Evolutionary conservation across 1,284 basidiomycete species (phyloP).

Genomic region (Irpex sp.): DNA sequence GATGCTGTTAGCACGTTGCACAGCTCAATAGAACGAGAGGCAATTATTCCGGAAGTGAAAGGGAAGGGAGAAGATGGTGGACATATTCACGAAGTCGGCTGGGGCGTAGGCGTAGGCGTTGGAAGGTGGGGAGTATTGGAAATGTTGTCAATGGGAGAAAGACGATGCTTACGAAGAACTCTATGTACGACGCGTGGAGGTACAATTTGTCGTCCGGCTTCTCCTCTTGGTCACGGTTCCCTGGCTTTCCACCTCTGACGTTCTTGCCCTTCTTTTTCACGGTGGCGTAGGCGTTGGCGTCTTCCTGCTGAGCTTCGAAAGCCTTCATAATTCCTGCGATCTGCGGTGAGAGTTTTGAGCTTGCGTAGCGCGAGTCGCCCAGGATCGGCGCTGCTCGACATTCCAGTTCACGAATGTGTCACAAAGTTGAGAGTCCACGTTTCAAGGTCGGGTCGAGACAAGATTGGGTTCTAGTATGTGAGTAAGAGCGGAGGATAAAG

Average conservation of each 20-base stretch:
- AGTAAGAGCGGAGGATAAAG: background rate
- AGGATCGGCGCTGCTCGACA: slow-evolving; percentile 55
- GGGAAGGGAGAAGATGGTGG: background rate
- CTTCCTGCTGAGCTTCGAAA: background rate
- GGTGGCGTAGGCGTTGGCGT: background rate
- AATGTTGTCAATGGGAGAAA: background rate
- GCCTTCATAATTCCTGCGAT: slow-evolving; percentile 20
- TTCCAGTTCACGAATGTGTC: slow-evolving; percentile 3
- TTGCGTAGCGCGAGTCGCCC: slow-evolving; percentile 52
- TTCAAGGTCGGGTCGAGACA: too few species aligned
- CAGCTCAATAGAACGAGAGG: background rate
- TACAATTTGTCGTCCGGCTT: slow-evolving; percentile 41
- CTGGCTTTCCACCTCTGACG: background rate
- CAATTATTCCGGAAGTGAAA: background rate
- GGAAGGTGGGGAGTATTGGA: background rate
- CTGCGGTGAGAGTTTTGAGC: slow-evolving; percentile 21
- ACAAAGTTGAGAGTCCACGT: background rate
- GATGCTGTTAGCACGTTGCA: background rate
- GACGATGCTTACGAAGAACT: slow-evolving; percentile 43
- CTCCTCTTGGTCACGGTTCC: slow-evolving; percentile 29
- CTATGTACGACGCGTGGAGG: slow-evolving; percentile 56
- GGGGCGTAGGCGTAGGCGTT: background rate
- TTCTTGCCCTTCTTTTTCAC: background rate
- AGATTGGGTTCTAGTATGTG: background rate
- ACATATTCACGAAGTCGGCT: background rate